phyloP scores from a whole-genome alignment of 2,329 filamentous ascomycete species.

The Penicillium digitatum region DNA sequence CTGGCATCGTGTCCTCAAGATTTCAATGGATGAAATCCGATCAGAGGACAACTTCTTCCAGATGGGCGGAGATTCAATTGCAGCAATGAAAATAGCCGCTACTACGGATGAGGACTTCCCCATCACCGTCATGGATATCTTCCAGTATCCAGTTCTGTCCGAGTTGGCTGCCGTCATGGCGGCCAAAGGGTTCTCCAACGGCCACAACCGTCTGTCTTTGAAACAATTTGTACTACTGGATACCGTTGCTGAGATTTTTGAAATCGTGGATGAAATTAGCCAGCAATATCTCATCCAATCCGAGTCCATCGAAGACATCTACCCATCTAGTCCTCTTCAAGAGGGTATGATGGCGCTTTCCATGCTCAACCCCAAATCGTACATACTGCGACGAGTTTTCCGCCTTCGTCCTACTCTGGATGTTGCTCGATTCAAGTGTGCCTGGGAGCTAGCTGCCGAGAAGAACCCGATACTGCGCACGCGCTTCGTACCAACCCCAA shows the following conservation, averaged over 20 bases:
- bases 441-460: conserved; percentile 31
- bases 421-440: conserved; percentile 28
- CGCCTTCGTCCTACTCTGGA: conserved; percentile 26
- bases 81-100: conserved; percentile 17
- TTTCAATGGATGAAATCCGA: conserved; percentile 17
- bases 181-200: no score
- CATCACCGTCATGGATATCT: conserved; percentile 18
- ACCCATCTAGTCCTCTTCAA: conserved; percentile 26
- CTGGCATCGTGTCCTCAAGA: conserved; percentile 22
- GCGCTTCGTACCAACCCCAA: no score
- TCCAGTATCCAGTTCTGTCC: conserved; percentile 7
- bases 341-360: conserved; percentile 39
- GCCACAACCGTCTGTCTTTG: no score
- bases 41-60: conserved; percentile 30
- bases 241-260: no score
- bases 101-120: conserved; percentile 8
- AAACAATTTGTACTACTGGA: no score
- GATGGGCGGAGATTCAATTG: conserved; percentile 31
- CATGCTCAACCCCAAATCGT: conserved; percentile 34
- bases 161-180: conserved; percentile 7
- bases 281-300: no score
- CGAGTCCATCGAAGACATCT: conserved; percentile 24
- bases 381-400: conserved; percentile 38
- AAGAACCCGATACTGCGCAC: conserved; percentile 44
- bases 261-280: no score